These are phyloP conservation scores for Pleurozium schreberi DNA, from an alignment of 225 moss, liverwort and hornwort species.

Conservation along the genomic window DNA sequence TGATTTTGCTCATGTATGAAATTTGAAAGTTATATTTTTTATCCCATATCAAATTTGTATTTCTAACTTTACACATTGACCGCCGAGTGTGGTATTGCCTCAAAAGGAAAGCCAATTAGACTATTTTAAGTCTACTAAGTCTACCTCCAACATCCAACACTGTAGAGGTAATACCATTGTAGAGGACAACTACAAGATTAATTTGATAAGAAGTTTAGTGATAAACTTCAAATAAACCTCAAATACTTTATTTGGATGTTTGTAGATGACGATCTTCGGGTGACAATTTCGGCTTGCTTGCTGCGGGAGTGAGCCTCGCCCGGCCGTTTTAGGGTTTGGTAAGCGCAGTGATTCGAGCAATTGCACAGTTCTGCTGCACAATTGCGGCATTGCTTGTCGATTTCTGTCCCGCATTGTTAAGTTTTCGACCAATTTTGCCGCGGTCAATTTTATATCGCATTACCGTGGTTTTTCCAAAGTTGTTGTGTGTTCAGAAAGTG, in stretches of 20 bases:
- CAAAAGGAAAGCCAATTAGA: not conserved
- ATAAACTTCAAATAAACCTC: not conserved
- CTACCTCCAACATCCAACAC: not conserved
- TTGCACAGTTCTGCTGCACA: not conserved
- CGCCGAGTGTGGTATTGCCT: not conserved
- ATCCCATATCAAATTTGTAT: too few species aligned
- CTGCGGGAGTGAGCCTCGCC: not conserved
- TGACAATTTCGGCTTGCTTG: not conserved
- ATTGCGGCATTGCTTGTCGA: not conserved
- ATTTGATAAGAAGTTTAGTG: not conserved
- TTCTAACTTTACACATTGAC: not conserved
- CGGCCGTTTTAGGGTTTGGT: not conserved
- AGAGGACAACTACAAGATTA: not conserved
- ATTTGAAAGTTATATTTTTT: not conserved
- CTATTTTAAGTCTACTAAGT: not conserved
- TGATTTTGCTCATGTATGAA: rapidly evolving
- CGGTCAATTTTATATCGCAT: not conserved
- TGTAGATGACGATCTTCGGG: not conserved
- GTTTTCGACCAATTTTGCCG: not conserved
- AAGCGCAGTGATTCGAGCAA: not conserved
- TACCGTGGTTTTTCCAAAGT: not conserved
- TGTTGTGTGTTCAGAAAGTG: not conserved
- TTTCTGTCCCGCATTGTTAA: not conserved
- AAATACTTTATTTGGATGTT: not conserved
- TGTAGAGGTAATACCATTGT: too few species aligned